A percentile compares a stretch with the other conserved stretches of the same genome.
These are phyloP conservation scores for Funneliformis geosporum DNA, from an alignment of 192 early-diverging fungal species.

Conservation along the genomic window DNA sequence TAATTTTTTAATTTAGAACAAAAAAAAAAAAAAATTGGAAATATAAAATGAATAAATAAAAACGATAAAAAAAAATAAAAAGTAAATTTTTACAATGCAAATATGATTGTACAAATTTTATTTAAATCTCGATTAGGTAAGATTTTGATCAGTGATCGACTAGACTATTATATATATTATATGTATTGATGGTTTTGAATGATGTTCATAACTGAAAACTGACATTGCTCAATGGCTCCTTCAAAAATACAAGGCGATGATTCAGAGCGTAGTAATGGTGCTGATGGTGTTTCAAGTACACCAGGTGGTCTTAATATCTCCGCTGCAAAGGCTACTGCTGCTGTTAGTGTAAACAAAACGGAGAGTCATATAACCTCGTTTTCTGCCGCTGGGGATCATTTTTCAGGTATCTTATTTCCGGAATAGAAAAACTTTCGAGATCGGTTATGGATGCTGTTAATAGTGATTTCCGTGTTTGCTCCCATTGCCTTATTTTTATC, in stretches of 20 bases:
- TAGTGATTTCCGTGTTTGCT: background rate
- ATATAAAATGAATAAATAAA: no score
- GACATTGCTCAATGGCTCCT: background rate
- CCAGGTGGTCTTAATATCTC: slow-evolving; percentile 6
- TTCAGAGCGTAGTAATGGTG: background rate
- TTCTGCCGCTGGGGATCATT: background rate
- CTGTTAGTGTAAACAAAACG: slow-evolving; percentile 5
- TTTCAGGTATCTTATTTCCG: slow-evolving; percentile 8
- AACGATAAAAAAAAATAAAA: no score
- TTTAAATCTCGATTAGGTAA: no score
- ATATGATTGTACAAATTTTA: no score
- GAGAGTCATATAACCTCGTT: background rate
- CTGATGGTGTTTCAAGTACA: background rate
- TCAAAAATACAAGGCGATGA: background rate
- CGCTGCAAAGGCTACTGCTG: slow-evolving; percentile 5
- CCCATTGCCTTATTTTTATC: background rate
- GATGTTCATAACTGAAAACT: no score
- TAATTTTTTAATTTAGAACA: no score
- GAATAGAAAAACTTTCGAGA: background rate
- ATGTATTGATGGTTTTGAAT: no score
- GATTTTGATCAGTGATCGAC: no score
- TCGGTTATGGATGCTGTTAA: background rate
- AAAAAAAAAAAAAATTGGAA: no score
- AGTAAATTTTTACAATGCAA: no score
- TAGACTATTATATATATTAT: no score